Percentiles rank a stretch among this genome's conserved stretches.
Conservation (phyloP, 2,329 filamentous ascomycete genomes). For the Rachicladosporium sp. region DNA sequence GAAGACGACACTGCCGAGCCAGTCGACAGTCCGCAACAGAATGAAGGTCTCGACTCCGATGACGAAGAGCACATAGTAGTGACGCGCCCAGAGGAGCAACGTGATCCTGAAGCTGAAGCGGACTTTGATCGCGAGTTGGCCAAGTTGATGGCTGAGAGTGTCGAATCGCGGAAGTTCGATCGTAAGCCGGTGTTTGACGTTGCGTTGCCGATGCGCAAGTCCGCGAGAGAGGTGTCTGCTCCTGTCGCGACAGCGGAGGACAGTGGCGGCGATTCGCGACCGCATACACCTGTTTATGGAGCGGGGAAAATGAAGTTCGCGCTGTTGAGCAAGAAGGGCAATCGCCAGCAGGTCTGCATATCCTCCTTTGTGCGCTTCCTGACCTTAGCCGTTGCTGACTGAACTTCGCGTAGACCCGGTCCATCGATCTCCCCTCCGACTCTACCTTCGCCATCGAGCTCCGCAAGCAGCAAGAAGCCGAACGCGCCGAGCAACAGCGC, state of each 20-base stretch:
- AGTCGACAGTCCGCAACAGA: conserved; percentile 43
- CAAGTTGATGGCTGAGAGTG: conserved; percentile 94
- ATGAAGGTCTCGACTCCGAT: conserved; percentile 43
- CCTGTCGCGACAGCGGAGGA: conserved; percentile 27
- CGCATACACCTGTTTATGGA: conserved; percentile 22
- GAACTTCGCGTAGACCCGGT: conserved; percentile 54
- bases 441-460: conserved; percentile 93
- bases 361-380: conserved; percentile 1
- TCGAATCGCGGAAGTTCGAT: conserved; percentile 92
- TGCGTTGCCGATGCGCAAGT: conserved; percentile 73
- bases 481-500: conserved; percentile 90
- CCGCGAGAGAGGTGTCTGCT: conserved; percentile 44
- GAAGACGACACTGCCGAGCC: conserved; percentile 40
- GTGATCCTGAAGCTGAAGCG: conserved; percentile 86
- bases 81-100: conserved; percentile 75
- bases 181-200: conserved; percentile 91
- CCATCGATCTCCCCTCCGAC: conserved; percentile 78
- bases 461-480: conserved; percentile 88
- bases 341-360: conserved; percentile 68
- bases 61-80: conserved; percentile 84
- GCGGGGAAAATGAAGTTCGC: conserved; percentile 85
- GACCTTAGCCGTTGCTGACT: conserved; percentile 6
- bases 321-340: conserved; percentile 87
- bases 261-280: conserved; percentile 27
- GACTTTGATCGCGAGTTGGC: conserved; percentile 97